These are phyloP conservation scores for Canariomyces notabilis DNA, from an alignment of 2,329 filamentous ascomycete genomes.

Conservation along the genomic window DNA sequence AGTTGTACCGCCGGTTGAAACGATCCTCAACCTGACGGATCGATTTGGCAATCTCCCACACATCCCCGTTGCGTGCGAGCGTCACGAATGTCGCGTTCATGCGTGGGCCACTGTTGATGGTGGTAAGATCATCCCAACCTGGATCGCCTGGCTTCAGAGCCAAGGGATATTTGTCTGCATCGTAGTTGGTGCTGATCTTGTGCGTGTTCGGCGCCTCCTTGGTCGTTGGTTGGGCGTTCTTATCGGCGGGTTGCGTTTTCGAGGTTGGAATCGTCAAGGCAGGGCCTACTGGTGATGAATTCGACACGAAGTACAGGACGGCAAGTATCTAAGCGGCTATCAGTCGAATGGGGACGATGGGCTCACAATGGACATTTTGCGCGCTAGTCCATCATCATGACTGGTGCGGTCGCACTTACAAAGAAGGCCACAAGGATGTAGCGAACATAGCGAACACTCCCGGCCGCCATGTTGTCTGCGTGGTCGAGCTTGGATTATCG, in stretches of 20 bases:
- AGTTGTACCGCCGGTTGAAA: constrained; percentile 95
- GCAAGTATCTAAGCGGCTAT: constrained; percentile 49
- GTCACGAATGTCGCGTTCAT: constrained; percentile 98
- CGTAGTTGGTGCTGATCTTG: constrained; percentile 29
- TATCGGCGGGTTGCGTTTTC: constrained; percentile 22
- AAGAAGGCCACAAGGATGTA: constrained; percentile 78
- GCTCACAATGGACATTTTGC: constrained; percentile 4
- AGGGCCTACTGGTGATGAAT: constrained; percentile 31
- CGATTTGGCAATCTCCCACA: constrained; percentile 95
- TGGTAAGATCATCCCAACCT: constrained; percentile 48
- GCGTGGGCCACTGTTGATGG: constrained; percentile 60
- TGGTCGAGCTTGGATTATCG: background rate
- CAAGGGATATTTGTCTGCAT: constrained; percentile 44
- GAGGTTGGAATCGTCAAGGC: constrained; percentile 42
- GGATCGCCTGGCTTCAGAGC: constrained; percentile 47
- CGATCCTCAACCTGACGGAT: constrained; percentile 96
- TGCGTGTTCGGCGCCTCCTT: constrained; percentile 18
- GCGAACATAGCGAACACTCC: constrained; percentile 69
- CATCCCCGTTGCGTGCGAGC: constrained; percentile 83
- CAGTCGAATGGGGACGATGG: constrained; percentile 13
- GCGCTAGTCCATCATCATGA: background rate
- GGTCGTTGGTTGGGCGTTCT: background rate
- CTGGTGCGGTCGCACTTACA: constrained; percentile 50
- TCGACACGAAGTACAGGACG: constrained; percentile 77
- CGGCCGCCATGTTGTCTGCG: constrained; percentile 50